Evolutionary conservation across 495 filamentous ascomycete genomes (phyloP).

Genomic region (Aspergillus funiculosus): DNA sequence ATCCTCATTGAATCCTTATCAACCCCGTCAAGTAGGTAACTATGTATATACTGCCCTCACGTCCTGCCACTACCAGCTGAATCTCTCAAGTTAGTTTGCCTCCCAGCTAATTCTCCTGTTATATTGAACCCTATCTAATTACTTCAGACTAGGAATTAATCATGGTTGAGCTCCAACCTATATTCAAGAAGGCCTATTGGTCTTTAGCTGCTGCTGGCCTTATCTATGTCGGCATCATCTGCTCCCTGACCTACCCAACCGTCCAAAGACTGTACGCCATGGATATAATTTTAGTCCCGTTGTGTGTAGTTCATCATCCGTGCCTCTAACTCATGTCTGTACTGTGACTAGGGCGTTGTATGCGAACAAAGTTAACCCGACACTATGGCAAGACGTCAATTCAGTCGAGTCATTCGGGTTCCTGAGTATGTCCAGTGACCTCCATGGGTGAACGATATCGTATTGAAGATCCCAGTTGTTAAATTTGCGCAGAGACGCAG

Average conservation of each 20-base stretch:
- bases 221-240: constrained; percentile 46
- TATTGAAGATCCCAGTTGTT: constrained; percentile 4
- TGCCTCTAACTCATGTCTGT: constrained; percentile 12
- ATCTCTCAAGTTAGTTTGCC: not conserved
- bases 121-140: not conserved
- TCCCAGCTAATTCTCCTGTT: not conserved
- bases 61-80: too few species aligned
- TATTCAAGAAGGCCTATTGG: constrained; percentile 57
- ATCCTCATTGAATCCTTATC: not conserved
- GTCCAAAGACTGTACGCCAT: constrained; percentile 46
- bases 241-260: constrained; percentile 41
- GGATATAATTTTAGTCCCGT: too few species aligned
- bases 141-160: not conserved
- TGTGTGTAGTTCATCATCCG: too few species aligned
- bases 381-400: constrained; percentile 63
- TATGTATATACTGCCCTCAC: too few species aligned
- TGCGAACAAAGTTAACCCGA: constrained; percentile 64
- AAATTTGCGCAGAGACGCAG: constrained; percentile 45
- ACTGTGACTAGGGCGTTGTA: constrained; percentile 59
- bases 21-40: too few species aligned
- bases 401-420: constrained; percentile 76
- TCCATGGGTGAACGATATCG: not conserved
- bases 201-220: constrained; percentile 45
- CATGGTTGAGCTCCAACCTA: constrained; percentile 39
- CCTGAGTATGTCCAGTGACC: constrained; percentile 50